These are phyloP conservation scores for Monosporascus ibericus DNA, from an alignment of 2,329 filamentous ascomycete species.

Conservation along the genomic window DNA sequence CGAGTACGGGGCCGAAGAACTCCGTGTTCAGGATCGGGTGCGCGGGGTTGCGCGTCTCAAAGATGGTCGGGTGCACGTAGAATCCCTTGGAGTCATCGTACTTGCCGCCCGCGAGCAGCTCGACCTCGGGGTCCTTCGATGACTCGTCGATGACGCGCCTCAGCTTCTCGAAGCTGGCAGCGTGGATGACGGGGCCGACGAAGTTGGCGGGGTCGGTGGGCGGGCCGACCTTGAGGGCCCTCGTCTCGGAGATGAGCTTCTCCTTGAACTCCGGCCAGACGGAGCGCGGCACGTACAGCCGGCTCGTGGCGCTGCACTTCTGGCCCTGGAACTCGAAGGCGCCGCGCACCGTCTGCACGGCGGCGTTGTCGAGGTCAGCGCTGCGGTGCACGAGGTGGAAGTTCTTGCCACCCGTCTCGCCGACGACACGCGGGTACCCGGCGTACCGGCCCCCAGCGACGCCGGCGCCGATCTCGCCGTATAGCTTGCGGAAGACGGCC, in stretches of 20 bases:
- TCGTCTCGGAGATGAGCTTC: constrained; percentile 60
- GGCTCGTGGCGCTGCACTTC: constrained; percentile 82
- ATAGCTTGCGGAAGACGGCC: constrained; percentile 81
- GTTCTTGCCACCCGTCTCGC: constrained; percentile 91
- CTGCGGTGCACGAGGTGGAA: constrained; percentile 77
- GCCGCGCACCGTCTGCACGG: constrained; percentile 74
- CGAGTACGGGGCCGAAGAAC: constrained; percentile 60
- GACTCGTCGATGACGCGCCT: constrained; percentile 70
- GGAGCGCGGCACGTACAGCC: constrained; percentile 71
- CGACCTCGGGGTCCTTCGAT: constrained; percentile 67
- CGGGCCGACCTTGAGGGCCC: constrained; percentile 63
- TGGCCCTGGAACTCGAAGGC: constrained; percentile 90
- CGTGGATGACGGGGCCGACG: constrained; percentile 82
- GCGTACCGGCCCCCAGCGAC: constrained; percentile 77
- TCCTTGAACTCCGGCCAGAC: constrained; percentile 67
- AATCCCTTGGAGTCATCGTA: constrained; percentile 75
- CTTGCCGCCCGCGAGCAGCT: constrained; percentile 68
- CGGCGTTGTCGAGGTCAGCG: constrained; percentile 74
- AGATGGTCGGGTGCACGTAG: constrained; percentile 80
- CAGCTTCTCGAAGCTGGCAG: constrained; percentile 74
- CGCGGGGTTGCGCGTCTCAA: constrained; percentile 64
- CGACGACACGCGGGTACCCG: constrained; percentile 82
- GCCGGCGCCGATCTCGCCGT: constrained; percentile 76
- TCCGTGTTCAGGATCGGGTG: constrained; percentile 39
- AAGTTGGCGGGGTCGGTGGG: constrained; percentile 70